phyloP scores from a whole-genome alignment of 2,329 filamentous ascomycete species.

The Clonostachys sp. region DNA sequence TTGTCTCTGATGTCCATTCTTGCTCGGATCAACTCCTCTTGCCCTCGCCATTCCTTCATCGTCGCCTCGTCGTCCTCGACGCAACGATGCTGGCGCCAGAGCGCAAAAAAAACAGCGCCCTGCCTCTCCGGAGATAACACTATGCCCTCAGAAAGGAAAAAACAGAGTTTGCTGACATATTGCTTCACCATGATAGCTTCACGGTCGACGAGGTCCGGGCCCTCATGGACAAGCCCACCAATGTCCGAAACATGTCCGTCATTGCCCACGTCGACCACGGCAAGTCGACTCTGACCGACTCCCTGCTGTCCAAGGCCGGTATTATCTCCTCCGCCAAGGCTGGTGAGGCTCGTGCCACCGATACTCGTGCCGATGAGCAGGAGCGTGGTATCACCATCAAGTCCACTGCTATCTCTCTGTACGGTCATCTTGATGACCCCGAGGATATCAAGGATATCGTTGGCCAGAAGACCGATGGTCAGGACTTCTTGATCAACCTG shows the following conservation, averaged over 20 bases:
- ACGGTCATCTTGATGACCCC: conserved; percentile 72
- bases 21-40: not conserved
- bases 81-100: too few species aligned
- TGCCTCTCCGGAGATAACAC: too few species aligned
- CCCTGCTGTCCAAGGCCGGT: conserved; percentile 97
- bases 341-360: conserved; percentile 91
- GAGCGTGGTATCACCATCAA: conserved; percentile 99
- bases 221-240: conserved; percentile 75
- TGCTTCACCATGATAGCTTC: conserved; percentile 63
- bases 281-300: conserved; percentile 99
- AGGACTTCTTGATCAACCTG: conserved; percentile 99
- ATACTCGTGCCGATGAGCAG: conserved; percentile 96
- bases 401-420: conserved; percentile 99
- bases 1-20: conserved; percentile 21
- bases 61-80: not conserved
- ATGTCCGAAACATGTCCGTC: conserved; percentile 96
- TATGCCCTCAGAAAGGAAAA: not conserved
- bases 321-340: conserved; percentile 98
- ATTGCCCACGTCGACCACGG: conserved; percentile 99
- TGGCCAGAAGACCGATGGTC: conserved; percentile 80
- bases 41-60: conserved; percentile 5
- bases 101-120: too few species aligned
- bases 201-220: conserved; percentile 88
- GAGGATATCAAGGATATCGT: conserved; percentile 96
- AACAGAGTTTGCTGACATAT: conserved; percentile 39